Evolutionary conservation across 495 filamentous ascomycete genomes (phyloP).

Genomic region (Delitschia confertaspora): DNA sequence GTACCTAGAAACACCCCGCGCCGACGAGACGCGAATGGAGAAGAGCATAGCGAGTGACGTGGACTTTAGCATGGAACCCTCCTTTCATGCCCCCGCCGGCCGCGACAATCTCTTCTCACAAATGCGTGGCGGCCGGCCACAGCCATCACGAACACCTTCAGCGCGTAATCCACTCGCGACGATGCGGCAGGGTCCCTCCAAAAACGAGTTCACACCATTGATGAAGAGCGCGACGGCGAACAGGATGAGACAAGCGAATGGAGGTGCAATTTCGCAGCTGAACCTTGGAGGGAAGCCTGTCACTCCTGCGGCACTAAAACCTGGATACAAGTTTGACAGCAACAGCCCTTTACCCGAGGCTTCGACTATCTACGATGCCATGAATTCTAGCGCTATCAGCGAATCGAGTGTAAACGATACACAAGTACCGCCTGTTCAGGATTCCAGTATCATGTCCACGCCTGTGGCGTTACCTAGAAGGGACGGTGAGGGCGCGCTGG

Average conservation of each 20-base stretch:
- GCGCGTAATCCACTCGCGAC: conserved; percentile 57
- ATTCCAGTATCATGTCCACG: conserved; percentile 71
- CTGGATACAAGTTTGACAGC: conserved; percentile 52
- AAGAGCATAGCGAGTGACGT: conserved; percentile 61
- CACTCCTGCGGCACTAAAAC: conserved; percentile 62
- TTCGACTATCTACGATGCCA: conserved; percentile 54
- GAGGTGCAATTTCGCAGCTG: conserved; percentile 38
- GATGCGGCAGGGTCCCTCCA: conserved; percentile 53
- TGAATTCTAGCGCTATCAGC: conserved; percentile 32
- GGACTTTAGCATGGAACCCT: conserved; percentile 71
- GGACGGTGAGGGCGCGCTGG: conserved; percentile 56
- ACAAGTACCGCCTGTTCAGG: conserved; percentile 60
- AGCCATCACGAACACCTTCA: conserved; percentile 54
- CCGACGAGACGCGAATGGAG: conserved; percentile 70
- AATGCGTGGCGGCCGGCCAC: conserved; percentile 12
- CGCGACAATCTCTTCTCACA: conserved; percentile 20
- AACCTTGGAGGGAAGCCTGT: conserved; percentile 40
- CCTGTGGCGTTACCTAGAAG: conserved; percentile 60
- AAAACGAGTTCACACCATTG: conserved; percentile 84
- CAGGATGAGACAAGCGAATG: conserved; percentile 48
- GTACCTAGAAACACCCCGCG: conserved; percentile 66
- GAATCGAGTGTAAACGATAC: conserved; percentile 37
- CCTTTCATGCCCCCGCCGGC: conserved; percentile 68
- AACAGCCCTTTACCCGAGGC: conserved; percentile 36
- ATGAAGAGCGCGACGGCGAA: conserved; percentile 84